These are phyloP conservation scores for Alternaria rosae DNA, from an alignment of 2,329 filamentous ascomycete species.

Conservation along the genomic window DNA sequence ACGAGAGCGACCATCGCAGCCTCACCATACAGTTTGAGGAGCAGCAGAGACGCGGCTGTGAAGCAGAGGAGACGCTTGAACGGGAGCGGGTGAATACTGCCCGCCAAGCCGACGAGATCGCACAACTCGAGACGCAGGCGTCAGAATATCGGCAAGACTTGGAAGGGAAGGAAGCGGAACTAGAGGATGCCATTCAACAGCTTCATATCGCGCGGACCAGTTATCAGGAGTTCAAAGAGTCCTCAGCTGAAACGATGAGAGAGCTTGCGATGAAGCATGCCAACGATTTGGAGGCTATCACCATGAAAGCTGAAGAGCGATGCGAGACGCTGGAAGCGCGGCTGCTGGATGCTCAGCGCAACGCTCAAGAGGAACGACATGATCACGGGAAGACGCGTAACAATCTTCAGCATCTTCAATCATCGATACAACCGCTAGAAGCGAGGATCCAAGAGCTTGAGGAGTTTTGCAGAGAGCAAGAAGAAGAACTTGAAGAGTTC, in stretches of 20 bases:
- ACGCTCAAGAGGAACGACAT: slow-evolving; percentile 7
- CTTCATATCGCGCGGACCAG: slow-evolving; percentile 27
- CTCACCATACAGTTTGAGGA: slow-evolving; percentile 39
- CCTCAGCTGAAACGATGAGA: slow-evolving; percentile 26
- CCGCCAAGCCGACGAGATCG: slow-evolving; percentile 31
- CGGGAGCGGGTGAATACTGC: slow-evolving; percentile 21
- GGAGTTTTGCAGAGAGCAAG: slow-evolving; percentile 37
- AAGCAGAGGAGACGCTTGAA: slow-evolving; percentile 34
- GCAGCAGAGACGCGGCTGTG: slow-evolving; percentile 36
- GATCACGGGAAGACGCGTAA: slow-evolving; percentile 22
- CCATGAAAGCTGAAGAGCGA: slow-evolving; percentile 21
- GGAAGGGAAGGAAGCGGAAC: slow-evolving; percentile 23
- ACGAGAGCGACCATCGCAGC: slow-evolving; percentile 15
- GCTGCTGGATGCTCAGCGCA: slow-evolving; percentile 22
- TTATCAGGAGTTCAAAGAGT: slow-evolving; percentile 27
- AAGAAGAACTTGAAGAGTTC: slow-evolving; percentile 39
- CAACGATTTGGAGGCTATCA: slow-evolving; percentile 22
- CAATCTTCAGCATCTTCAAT: slow-evolving; percentile 27
- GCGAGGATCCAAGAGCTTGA: slow-evolving; percentile 33
- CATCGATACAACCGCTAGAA: slow-evolving; percentile 27
- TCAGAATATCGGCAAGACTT: slow-evolving; percentile 29
- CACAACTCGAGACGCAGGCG: slow-evolving; percentile 26
- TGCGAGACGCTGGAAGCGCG: slow-evolving; percentile 23
- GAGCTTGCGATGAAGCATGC: slow-evolving; percentile 27
- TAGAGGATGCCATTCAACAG: slow-evolving; percentile 20